Base-by-base conservation (phyloP, 2,329 filamentous ascomycete species). In the Rutstroemia sp. region DNA sequence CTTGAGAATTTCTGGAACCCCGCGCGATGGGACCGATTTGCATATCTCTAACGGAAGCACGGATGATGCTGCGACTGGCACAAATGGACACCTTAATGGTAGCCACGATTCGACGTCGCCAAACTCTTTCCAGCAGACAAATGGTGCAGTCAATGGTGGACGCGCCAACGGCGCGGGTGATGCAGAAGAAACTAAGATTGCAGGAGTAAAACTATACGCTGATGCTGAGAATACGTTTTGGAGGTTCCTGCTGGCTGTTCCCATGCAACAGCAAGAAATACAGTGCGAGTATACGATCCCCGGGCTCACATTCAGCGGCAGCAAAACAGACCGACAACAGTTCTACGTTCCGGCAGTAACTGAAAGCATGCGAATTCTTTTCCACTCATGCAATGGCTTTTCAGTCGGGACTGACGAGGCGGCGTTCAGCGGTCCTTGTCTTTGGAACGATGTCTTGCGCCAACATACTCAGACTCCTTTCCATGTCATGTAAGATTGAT, bases 381-480 rank as follows among this genome's bases (percentile, higher is more conserved):
- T 96, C 73, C 88, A 96, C 75, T 96, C 89, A 57, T 96, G 94
- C 75, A 99, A 99, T 71, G 95, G 94, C 16, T 99, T 99, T 75
- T 92, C 88, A 63, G 80, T 94, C 41, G 88, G 87, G 54, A 92
- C 90, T 3, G 88, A 96, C 69, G 84, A 94, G 59, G 84, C 89
- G 50, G 85, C 86, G 44, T 95, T 91, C 76, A 92, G 88, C 67
- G 94, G 94, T 0, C 87, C 90, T n/a, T 89, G 89, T 4, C 75
- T 99, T 56, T 99, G 94, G 94, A 89, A 94, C 66, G 92, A 99
- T 68, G 92, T 97, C 9, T 72, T 92, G 63, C 88, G 95, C 64
- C 84, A 76, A 57, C 94, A 99, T 69, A 81, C 84, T 57, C 84
- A 82, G 58, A 76, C 79, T 6, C 94, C 94, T 12, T 95, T 96